Conservation (phyloP, 345 rosid genomes). For the Eucalyptus pauciflora region DNA sequence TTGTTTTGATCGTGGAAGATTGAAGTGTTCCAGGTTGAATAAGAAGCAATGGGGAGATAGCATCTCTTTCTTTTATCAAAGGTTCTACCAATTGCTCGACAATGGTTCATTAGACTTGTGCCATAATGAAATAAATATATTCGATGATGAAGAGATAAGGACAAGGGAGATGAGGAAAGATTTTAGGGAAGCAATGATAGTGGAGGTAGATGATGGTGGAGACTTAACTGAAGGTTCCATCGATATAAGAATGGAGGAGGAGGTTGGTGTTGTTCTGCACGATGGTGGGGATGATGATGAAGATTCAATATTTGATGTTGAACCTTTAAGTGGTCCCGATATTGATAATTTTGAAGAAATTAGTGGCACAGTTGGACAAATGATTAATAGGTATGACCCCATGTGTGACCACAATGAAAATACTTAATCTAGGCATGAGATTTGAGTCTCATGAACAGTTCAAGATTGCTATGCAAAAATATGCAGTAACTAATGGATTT, state of each 20-base stretch:
- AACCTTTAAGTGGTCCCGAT: neutral
- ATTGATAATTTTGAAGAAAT: too few species aligned
- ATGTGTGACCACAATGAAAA: neutral
- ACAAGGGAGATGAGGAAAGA: neutral
- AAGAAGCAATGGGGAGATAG: too few species aligned
- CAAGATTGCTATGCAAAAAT: neutral
- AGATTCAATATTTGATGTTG: too few species aligned
- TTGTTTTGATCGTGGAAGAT: too few species aligned
- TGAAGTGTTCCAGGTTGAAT: too few species aligned
- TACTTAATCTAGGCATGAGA: neutral
- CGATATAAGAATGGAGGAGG: neutral
- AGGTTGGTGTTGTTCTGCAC: neutral
- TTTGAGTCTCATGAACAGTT: too few species aligned
- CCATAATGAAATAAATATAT: too few species aligned
- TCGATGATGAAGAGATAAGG: accelerated
- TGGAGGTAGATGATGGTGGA: neutral
- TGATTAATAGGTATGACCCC: neutral
- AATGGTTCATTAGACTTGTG: neutral
- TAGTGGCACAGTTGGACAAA: neutral
- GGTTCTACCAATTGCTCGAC: too few species aligned
- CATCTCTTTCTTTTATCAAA: too few species aligned
- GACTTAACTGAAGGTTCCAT: neutral
- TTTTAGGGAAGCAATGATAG: neutral
- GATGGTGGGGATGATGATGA: neutral
- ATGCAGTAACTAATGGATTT: too few species aligned